Conservation (phyloP, 1,284 basidiomycete genomes). For the Bondarzewia mesenterica region DNA sequence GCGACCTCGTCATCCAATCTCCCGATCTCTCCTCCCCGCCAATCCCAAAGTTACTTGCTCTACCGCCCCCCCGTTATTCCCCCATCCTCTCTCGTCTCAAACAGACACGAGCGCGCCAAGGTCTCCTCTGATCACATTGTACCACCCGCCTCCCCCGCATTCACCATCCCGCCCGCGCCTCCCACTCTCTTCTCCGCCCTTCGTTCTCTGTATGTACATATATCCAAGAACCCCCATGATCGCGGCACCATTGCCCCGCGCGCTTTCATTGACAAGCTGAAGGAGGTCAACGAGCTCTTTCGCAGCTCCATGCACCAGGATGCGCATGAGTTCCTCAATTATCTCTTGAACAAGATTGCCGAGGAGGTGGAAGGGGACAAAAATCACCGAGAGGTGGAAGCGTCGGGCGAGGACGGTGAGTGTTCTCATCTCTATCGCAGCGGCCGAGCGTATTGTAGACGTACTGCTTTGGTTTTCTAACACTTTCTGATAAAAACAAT, state of each 20-base stretch:
- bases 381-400: slow-evolving; percentile 26
- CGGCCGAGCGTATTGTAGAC: too few relatives aligned
- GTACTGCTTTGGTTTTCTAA: too few relatives aligned
- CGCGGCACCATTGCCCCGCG: slow-evolving; percentile 83
- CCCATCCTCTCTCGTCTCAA: slow-evolving; percentile 7
- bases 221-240: slow-evolving; percentile 66
- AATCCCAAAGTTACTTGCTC: background rate
- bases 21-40: slow-evolving; percentile 31
- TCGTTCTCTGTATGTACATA: slow-evolving; percentile 82
- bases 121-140: slow-evolving; percentile 36
- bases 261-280: slow-evolving; percentile 86
- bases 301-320: slow-evolving; percentile 88
- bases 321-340: slow-evolving; percentile 96
- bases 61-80: slow-evolving; percentile 18
- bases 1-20: slow-evolving; percentile 63
- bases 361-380: slow-evolving; percentile 83
- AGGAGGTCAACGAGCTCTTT: slow-evolving; percentile 83
- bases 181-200: slow-evolving; percentile 84
- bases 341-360: slow-evolving; percentile 85
- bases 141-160: slow-evolving; percentile 15
- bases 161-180: slow-evolving; percentile 49
- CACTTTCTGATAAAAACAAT: slow-evolving; percentile 27
- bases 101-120: slow-evolving; percentile 14
- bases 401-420: slow-evolving; percentile 48
- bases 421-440: too few relatives aligned